Conservation (phyloP, 2,329 filamentous ascomycete species). For the Dactylonectria estremocensis region DNA sequence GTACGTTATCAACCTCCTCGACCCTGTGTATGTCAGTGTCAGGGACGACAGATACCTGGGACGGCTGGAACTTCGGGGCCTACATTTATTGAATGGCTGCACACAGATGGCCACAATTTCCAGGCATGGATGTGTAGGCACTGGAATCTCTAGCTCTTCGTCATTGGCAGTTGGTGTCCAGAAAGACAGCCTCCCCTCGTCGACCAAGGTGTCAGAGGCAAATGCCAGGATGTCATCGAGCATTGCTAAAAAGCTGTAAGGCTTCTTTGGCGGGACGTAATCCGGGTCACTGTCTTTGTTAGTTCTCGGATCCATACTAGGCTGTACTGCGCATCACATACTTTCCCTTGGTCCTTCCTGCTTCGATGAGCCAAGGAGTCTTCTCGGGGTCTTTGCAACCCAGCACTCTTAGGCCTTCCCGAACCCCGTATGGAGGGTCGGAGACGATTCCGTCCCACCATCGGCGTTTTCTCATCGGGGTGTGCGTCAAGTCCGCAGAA, state of each 20-base stretch:
- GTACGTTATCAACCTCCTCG: conserved; percentile 90
- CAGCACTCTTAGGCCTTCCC: conserved; percentile 91
- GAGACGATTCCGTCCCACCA: conserved; percentile 92
- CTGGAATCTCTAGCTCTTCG: conserved; percentile 80
- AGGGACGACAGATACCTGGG: neutral
- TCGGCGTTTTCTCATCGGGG: conserved; percentile 74
- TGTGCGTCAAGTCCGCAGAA: conserved; percentile 89
- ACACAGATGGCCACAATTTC: conserved; percentile 83
- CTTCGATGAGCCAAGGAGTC: conserved; percentile 72
- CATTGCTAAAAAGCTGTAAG: conserved; percentile 93
- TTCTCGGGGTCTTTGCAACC: conserved; percentile 80
- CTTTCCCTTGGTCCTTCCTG: conserved; percentile 79
- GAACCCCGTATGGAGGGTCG: conserved; percentile 95
- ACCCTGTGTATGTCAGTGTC: conserved; percentile 71
- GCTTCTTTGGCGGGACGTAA: conserved; percentile 90
- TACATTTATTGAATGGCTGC: conserved; percentile 92
- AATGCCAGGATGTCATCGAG: conserved; percentile 92
- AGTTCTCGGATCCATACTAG: conserved; percentile 18
- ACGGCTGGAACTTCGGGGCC: conserved; percentile 42
- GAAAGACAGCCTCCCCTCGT: conserved; percentile 86
- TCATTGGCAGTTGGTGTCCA: conserved; percentile 97
- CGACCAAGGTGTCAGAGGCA: conserved; percentile 81
- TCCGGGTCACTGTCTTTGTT: conserved; percentile 61
- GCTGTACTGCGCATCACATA: conserved; percentile 58
- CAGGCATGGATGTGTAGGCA: conserved; percentile 84